Evolutionary conservation across 2,329 filamentous ascomycete species (phyloP), one percentile per base, ranked within the genome.

Genomic region (Aspergillus sp.): DNA sequence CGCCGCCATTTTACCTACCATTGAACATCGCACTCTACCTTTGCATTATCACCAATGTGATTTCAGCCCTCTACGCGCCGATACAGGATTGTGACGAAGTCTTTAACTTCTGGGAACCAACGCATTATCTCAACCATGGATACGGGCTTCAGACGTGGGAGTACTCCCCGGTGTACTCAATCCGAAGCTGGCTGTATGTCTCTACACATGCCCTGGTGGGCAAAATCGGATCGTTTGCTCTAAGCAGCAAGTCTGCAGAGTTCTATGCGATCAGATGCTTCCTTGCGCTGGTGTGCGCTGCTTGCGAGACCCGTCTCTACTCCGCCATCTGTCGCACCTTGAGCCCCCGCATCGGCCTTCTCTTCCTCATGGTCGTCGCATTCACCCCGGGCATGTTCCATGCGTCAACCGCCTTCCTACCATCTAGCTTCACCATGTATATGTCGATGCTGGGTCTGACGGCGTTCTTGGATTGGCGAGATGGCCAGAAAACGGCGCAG

Each of bases 11-110:
- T 73, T 83, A 83, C 63, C 81, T 95, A 62, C 83, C 89, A 67
- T 86, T 91, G 58, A 90, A 91, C 66, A 83, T 86, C 50, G 90
- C 90, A 11, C 96, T 97, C 74, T 95, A 90, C 72, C 77, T 91
- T 64, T 95, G 96, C 74, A 80, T 96, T 49, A 80, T 82, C 30
- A 88, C 90, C 65, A 92, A 92, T 72, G 66, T 90, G 17, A 70
- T 94, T 21, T 90, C 94, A 6, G 95, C 94, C 10, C 71, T 90
- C 32, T 94, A 89, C 74, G 88, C 92, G 2, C 95, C 95, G 0
- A 96, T 99, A 66, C 93, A 97, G 75, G 95, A 99, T 77, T 99
- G 95, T 74, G 95, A 99, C 70, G 95, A 99, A 80, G 94, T 94
- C 10, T 99, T 96, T 84, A 99, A 99, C 76, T 99, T 96, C 81